phyloP scores from a whole-genome alignment of 1,139 yeast species.

The Arxiozyma bovina region DNA sequence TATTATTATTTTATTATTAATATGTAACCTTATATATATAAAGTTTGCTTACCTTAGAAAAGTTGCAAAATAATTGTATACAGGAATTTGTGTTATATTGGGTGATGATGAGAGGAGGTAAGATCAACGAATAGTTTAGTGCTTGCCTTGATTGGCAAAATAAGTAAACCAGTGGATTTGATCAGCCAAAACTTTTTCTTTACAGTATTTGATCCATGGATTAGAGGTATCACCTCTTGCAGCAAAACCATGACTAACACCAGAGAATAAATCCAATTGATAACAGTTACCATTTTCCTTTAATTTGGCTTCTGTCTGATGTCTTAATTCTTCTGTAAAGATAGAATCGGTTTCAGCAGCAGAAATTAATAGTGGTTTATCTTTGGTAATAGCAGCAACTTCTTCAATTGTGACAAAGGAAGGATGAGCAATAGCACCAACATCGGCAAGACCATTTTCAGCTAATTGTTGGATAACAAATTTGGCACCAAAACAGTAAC shows the following conservation, averaged over 20 bases:
- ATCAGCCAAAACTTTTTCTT: constrained; percentile 56
- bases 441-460: constrained; percentile 40
- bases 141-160: constrained; percentile 6
- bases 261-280: constrained; percentile 52
- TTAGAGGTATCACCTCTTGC: constrained; percentile 59
- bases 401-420: constrained; percentile 60
- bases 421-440: constrained; percentile 75
- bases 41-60: no score
- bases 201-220: constrained; percentile 55
- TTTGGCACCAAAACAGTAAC: constrained; percentile 84
- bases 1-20: no score
- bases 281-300: constrained; percentile 42
- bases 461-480: constrained; percentile 49
- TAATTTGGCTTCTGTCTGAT: constrained; percentile 50
- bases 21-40: not conserved
- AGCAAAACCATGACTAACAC: constrained; percentile 66
- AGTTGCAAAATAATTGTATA: no score
- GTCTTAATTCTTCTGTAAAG: constrained; percentile 57
- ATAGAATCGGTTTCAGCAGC: constrained; percentile 63
- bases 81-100: not conserved
- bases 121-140: not conserved
- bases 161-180: constrained; percentile 45
- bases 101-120: no score
- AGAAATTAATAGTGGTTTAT: constrained; percentile 55
- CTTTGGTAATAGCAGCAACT: constrained; percentile 40